Conservation (phyloP, 805 yeast species). For the Ogataea ganodermae region DNA sequence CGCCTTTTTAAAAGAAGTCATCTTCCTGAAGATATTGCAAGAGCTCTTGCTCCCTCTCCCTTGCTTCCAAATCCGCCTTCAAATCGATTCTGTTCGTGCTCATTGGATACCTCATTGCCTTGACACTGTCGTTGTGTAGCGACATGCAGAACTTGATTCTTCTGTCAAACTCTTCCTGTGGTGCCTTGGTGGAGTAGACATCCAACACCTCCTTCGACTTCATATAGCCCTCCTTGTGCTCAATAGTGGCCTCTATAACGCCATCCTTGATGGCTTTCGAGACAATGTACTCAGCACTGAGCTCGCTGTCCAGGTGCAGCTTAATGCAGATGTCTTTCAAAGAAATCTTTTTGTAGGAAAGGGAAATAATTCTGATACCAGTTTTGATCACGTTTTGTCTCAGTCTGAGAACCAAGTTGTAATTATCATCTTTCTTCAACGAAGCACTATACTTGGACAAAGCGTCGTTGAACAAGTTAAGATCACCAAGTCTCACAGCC, state of each 20-base stretch:
- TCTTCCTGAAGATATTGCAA: conserved; percentile 48
- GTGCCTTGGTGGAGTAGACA: conserved; percentile 82
- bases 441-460: conserved; percentile 60
- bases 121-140: conserved; percentile 87
- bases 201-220: conserved; percentile 85
- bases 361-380: conserved; percentile 89
- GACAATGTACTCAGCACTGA: conserved; percentile 94
- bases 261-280: conserved; percentile 97
- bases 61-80: conserved; percentile 53
- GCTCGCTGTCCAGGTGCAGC: conserved; percentile 88
- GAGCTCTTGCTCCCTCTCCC: conserved; percentile 53
- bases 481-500: conserved; percentile 91
- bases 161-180: conserved; percentile 86
- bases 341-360: conserved; percentile 88
- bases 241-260: conserved; percentile 91
- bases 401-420: conserved; percentile 80
- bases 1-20: conserved; percentile 41
- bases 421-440: conserved; percentile 76
- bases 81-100: conserved; percentile 51
- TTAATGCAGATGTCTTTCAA: conserved; percentile 92
- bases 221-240: conserved; percentile 89
- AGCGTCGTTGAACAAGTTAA: conserved; percentile 74
- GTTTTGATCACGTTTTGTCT: conserved; percentile 98
- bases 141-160: conserved; percentile 91
- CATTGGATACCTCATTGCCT: conserved; percentile 91